Evolutionary conservation across 305 asterid species (phyloP).

Genomic region (Fraxinus velutina): DNA sequence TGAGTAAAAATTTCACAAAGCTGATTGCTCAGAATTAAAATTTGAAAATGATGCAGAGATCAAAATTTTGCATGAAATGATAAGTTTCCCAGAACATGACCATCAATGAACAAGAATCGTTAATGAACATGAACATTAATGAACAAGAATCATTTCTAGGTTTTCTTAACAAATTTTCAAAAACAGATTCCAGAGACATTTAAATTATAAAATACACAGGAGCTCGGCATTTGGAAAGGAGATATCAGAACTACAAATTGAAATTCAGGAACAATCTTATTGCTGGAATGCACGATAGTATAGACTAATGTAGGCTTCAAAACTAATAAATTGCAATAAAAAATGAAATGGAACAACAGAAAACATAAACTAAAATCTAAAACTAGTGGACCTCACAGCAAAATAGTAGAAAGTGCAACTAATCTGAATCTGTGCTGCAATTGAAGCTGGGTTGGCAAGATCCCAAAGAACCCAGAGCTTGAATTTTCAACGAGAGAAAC

Average conservation of each 20-base stretch:
- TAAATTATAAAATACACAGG: constrained; percentile 1
- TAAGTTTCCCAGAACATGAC: not conserved
- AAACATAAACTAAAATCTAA: constrained; percentile 1
- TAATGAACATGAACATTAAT: not conserved
- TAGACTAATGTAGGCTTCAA: not conserved
- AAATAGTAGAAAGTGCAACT: constrained; percentile 6
- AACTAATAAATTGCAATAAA: not conserved
- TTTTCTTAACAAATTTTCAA: not conserved
- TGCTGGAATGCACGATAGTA: not conserved
- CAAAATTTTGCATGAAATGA: not conserved
- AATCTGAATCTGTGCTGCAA: constrained; percentile 18
- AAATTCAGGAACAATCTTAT: constrained; percentile 10
- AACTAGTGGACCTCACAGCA: not conserved
- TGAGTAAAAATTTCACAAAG: not conserved
- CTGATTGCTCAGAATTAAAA: not conserved
- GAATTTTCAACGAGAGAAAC: constrained; percentile 3
- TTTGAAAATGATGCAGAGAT: not conserved
- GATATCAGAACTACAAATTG: constrained; percentile 3
- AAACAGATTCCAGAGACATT: not conserved
- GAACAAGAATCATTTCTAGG: not conserved
- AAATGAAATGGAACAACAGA: constrained; percentile 9
- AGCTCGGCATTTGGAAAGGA: constrained; percentile 5
- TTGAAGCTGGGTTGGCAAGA: constrained; percentile 15
- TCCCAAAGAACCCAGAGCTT: not conserved
- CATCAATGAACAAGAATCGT: no score